Conservation (phyloP, 495 filamentous ascomycete species). For the Neurospora africana region DNA sequence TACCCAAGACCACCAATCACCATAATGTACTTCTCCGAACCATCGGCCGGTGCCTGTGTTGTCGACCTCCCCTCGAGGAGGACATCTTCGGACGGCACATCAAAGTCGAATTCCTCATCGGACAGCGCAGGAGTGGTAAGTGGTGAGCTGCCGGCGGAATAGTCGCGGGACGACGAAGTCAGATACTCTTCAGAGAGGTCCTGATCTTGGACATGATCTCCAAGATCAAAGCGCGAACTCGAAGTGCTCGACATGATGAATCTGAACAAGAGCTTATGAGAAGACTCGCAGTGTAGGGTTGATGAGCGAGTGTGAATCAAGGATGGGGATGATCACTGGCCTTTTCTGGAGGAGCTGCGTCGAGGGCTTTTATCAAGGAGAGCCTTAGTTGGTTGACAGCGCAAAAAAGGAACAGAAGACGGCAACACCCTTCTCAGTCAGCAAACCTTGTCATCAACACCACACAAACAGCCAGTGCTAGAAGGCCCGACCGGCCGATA, state of each 20-base stretch:
- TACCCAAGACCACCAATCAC: conserved; percentile 59
- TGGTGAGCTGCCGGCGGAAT: conserved; percentile 5
- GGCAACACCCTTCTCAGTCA: not conserved
- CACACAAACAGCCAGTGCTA: not conserved
- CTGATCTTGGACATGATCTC: conserved; percentile 2
- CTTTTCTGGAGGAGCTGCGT: not conserved
- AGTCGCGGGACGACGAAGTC: conserved; percentile 7
- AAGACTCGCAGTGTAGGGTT: not conserved
- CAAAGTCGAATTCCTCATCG: conserved; percentile 12
- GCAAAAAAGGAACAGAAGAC: not conserved
- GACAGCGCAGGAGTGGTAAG: conserved; percentile 16
- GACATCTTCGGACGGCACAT: conserved; percentile 1
- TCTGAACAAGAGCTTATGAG: not conserved
- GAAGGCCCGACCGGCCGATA: not conserved
- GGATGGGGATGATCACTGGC: not conserved
- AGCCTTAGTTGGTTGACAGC: not conserved
- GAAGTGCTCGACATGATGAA: not conserved
- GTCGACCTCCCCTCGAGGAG: not conserved
- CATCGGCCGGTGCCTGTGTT: not conserved
- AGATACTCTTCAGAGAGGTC: conserved; percentile 1
- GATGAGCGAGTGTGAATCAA: not conserved
- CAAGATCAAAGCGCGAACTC: not conserved
- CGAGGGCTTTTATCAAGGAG: not conserved
- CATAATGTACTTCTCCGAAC: conserved; percentile 33
- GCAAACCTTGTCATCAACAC: not conserved